These are phyloP conservation scores for Protea cynaroides DNA, from an alignment of 164 flowering plant genomes.

Conservation along the genomic window DNA sequence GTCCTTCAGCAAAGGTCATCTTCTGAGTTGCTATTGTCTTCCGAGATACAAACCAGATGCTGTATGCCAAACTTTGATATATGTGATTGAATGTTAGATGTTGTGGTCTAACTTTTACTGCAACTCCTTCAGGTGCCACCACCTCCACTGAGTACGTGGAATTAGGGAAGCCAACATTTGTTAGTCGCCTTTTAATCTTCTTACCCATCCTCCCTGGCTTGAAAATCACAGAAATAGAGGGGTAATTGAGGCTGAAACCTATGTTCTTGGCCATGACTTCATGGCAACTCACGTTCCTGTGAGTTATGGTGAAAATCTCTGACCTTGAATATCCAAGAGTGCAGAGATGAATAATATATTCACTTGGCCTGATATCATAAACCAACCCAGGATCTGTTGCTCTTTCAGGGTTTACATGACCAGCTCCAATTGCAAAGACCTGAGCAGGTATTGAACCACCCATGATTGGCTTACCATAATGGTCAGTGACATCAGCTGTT, in stretches of 20 bases:
- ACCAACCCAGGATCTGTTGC: conserved; percentile 79
- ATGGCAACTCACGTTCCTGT: conserved; percentile 64
- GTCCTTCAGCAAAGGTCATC: conserved; percentile 44
- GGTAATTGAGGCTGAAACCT: conserved; percentile 86
- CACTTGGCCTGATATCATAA: conserved; percentile 64
- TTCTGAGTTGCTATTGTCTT: conserved; percentile 18
- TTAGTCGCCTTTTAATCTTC: conserved; percentile 49
- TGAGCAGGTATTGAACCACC: conserved; percentile 54
- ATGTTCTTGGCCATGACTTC: conserved; percentile 38
- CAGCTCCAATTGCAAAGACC: conserved; percentile 68
- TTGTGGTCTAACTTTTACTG: conserved; percentile 56
- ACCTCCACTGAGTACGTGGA: conserved; percentile 68
- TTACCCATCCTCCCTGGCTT: conserved; percentile 35
- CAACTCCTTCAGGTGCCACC: conserved; percentile 67
- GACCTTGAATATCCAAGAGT: conserved; percentile 52
- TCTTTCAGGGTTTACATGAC: conserved; percentile 78
- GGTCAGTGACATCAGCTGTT: conserved; percentile 57
- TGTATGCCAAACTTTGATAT: conserved; percentile 56
- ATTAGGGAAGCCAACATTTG: conserved; percentile 75
- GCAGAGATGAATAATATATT: conserved; percentile 73
- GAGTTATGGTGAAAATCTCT: conserved; percentile 63
- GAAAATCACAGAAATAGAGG: conserved; percentile 68
- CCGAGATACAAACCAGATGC: conserved; percentile 50
- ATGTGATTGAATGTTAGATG: conserved; percentile 38
- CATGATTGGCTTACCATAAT: conserved; percentile 53